Conservation (phyloP, 75 land plant genomes). For the Picea sitchensis region DNA sequence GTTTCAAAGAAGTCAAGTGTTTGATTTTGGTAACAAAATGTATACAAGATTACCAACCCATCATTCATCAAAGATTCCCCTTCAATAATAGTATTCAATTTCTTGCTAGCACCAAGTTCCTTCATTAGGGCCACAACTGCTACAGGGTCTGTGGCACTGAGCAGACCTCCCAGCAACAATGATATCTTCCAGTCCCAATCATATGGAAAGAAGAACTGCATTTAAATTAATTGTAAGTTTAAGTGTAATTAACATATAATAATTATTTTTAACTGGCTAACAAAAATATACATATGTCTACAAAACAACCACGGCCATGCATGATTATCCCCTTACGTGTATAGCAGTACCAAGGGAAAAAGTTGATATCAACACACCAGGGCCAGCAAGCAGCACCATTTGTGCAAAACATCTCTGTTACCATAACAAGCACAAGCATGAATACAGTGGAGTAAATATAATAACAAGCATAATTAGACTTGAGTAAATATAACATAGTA, state of each 20-base stretch:
- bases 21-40: not conserved
- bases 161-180: conserved; percentile 89
- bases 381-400: conserved; percentile 95
- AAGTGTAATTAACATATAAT: not conserved
- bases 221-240: not conserved
- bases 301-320: not conserved
- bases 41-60: conserved; percentile 54
- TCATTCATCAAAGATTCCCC: conserved; percentile 99
- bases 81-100: conserved; percentile 93
- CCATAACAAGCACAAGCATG: not conserved
- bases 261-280: not conserved
- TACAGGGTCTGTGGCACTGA: conserved; percentile 99
- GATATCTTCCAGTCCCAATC: conserved; percentile 92
- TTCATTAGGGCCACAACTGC: conserved; percentile 92
- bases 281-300: not conserved
- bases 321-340: conserved; percentile 42
- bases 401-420: conserved; percentile 83
- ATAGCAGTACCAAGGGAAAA: conserved; percentile 67
- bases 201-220: conserved; percentile 81
- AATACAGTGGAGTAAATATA: not conserved
- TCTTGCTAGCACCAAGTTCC: conserved; percentile 97
- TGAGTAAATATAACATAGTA: too few species aligned
- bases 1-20: not conserved
- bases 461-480: not conserved
- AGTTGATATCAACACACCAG: conserved; percentile 95